These are phyloP conservation scores for Phytophthora aleatoria DNA, from an alignment of 352 stramenopile species.

Conservation along the genomic window DNA sequence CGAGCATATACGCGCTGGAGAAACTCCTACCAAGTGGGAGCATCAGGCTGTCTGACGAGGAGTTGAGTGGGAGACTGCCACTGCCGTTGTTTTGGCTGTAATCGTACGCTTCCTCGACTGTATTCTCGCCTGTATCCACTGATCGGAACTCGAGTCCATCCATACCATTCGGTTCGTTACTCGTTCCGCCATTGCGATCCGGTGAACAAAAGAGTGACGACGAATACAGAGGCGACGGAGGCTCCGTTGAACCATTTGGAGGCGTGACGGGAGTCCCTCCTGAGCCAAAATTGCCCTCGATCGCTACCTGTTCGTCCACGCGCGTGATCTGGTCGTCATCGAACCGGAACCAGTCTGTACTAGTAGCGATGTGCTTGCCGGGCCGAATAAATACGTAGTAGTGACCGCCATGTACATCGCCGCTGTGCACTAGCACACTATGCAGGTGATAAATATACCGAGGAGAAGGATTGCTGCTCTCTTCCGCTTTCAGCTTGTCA, in stretches of 20 bases:
- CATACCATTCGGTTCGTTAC: constrained; percentile 27
- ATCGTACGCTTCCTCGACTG: constrained; percentile 46
- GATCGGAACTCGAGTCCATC: constrained; percentile 51
- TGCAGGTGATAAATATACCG: constrained; percentile 80
- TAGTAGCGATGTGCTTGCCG: constrained; percentile 63
- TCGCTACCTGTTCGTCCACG: constrained; percentile 67
- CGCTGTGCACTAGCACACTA: constrained; percentile 86
- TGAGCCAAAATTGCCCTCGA: constrained; percentile 85
- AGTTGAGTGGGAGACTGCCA: constrained; percentile 11
- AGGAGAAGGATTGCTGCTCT: constrained; percentile 11
- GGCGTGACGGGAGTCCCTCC: constrained; percentile 20
- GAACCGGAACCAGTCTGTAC: constrained; percentile 81
- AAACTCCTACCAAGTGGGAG: constrained; percentile 69
- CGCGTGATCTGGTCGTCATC: constrained; percentile 87
- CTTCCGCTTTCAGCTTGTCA: constrained; percentile 6
- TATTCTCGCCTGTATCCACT: constrained; percentile 30
- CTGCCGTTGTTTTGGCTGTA: constrained; percentile 39
- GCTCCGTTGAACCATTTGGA: constrained; percentile 23
- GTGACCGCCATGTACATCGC: constrained; percentile 86
- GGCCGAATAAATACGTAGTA: constrained; percentile 92
- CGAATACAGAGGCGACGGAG: constrained; percentile 59
- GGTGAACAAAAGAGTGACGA: constrained; percentile 53
- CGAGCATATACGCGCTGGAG: constrained; percentile 90
- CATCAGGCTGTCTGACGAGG: constrained; percentile 48
- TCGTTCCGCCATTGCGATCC: constrained; percentile 35